Evolutionary conservation across 768 basidiomycete species (phyloP).

Genomic region (Suillus weaverae): DNA sequence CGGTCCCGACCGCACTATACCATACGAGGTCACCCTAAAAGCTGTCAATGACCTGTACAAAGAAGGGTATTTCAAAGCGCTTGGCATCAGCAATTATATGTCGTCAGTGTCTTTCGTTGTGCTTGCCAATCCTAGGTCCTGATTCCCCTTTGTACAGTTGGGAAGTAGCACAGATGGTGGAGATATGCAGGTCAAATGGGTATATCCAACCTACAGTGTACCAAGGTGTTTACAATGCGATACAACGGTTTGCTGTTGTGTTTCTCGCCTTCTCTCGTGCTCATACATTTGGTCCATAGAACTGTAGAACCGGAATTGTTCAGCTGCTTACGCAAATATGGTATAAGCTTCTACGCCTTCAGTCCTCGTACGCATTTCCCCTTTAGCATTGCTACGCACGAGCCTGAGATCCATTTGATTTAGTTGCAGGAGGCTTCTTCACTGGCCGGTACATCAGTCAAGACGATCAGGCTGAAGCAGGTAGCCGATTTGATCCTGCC

Average conservation of each 20-base stretch:
- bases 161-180: conserved; percentile 37
- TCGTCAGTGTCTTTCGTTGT: conserved; percentile 1
- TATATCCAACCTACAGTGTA: conserved; percentile 30
- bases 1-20: conserved; percentile 22
- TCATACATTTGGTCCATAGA: not conserved
- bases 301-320: conserved; percentile 15
- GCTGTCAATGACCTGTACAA: conserved; percentile 26
- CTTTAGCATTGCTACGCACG: not conserved
- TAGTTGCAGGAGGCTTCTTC: conserved; percentile 40
- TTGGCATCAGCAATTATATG: conserved; percentile 28
- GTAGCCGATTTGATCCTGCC: conserved; percentile 56
- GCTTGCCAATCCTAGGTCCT: conserved; percentile 18
- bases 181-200: conserved; percentile 25
- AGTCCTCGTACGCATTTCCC: conserved; percentile 27
- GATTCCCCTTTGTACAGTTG: conserved; percentile 12
- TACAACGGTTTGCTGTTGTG: conserved; percentile 17
- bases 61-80: conserved; percentile 21
- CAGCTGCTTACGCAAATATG: conserved; percentile 28
- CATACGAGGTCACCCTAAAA: conserved; percentile 24
- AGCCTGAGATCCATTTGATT: conserved; percentile 1
- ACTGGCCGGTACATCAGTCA: conserved; percentile 39
- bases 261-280: not conserved
- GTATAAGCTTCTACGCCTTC: conserved; percentile 35
- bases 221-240: conserved; percentile 27
- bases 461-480: conserved; percentile 44